Conservation (phyloP, 345 rosid genomes). For the Orychophragmus violaceus region DNA sequence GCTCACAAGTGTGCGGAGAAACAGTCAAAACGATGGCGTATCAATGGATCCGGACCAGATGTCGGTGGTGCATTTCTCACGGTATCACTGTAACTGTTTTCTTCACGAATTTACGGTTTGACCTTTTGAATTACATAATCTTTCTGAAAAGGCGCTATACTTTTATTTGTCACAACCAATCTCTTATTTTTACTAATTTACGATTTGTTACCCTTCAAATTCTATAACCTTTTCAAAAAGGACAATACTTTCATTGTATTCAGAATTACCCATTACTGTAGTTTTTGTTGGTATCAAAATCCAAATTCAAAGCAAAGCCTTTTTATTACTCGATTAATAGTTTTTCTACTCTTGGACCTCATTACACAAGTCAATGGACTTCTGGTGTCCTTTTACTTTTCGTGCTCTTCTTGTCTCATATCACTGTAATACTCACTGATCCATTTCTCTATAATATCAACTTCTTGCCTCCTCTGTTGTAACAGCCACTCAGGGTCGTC, state of each 20-base stretch:
- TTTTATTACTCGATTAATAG: background rate
- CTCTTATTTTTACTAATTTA: background rate
- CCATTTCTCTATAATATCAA: conserved; percentile 47
- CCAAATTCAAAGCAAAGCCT: background rate
- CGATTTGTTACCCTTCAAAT: background rate
- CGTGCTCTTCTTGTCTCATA: conserved; percentile 24
- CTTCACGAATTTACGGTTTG: background rate
- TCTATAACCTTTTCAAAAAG: background rate
- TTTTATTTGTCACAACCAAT: background rate
- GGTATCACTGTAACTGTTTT: background rate
- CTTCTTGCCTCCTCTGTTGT: conserved; percentile 55
- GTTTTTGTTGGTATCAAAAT: background rate
- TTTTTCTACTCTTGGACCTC: background rate
- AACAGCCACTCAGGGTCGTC: conserved; percentile 59
- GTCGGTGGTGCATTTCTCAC: conserved; percentile 26
- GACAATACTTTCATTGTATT: background rate
- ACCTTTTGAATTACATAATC: background rate
- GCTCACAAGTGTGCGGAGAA: conserved; percentile 7
- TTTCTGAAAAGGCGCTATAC: background rate
- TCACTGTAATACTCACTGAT: conserved; percentile 46
- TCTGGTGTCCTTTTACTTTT: background rate
- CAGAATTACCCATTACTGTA: background rate
- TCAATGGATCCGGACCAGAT: background rate
- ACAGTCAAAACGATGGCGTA: conserved; percentile 12
- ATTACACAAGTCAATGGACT: background rate